Conservation (phyloP, 208 protist species). For the Acanthamoeba healyi region DNA sequence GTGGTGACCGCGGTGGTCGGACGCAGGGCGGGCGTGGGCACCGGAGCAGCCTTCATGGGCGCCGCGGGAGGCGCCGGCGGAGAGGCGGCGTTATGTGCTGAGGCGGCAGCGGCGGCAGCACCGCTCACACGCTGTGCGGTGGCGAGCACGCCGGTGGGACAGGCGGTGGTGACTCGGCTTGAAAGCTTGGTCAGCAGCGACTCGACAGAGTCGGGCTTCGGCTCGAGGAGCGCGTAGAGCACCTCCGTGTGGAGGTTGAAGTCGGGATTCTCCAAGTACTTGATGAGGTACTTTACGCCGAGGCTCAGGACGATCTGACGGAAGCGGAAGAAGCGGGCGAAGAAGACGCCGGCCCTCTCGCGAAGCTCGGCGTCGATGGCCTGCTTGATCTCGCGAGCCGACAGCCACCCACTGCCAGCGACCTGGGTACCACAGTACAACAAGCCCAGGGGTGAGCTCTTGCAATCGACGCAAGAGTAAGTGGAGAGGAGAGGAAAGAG, state of each 20-base stretch:
- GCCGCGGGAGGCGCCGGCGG: neutral
- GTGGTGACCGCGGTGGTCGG: neutral
- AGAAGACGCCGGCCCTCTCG: neutral
- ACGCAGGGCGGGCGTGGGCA: neutral
- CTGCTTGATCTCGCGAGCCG: slow-evolving; percentile 68
- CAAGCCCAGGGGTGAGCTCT: neutral
- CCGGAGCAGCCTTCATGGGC: slow-evolving; percentile 12
- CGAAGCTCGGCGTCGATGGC: slow-evolving; percentile 48
- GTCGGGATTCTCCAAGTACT: slow-evolving; percentile 26
- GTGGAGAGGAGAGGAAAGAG: neutral
- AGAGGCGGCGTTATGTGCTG: neutral
- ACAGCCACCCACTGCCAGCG: neutral
- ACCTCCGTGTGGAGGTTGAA: slow-evolving; percentile 17
- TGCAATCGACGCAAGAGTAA: neutral
- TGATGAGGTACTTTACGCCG: slow-evolving; percentile 8
- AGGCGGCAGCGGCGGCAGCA: neutral
- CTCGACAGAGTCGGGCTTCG: slow-evolving; percentile 38
- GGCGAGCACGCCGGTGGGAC: slow-evolving; percentile 12
- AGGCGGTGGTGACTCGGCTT: neutral
- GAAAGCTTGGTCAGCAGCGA: slow-evolving; percentile 46
- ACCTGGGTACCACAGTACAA: neutral
- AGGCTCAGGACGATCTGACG: neutral
- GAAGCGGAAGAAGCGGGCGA: slow-evolving; percentile 5
- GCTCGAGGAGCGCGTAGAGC: slow-evolving; percentile 1
- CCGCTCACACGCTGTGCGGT: slow-evolving; percentile 5